These are phyloP conservation scores for Phaseolus lunatus DNA, from an alignment of 306 rosid genomes.

Conservation along the genomic window DNA sequence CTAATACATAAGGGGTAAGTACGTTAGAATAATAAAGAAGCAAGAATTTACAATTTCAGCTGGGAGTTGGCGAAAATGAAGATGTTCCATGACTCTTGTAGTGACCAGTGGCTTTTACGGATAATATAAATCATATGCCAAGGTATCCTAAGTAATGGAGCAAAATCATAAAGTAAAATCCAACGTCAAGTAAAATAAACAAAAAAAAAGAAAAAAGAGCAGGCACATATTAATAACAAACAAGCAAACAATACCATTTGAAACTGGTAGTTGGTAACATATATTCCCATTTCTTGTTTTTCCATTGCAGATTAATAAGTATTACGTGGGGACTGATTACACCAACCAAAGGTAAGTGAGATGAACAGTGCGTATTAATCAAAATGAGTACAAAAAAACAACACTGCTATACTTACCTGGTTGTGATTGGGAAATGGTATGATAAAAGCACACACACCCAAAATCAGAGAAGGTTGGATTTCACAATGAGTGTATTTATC, in stretches of 20 bases:
- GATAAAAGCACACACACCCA: constrained; percentile 98
- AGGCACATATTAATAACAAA: constrained; percentile 11
- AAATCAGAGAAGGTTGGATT: constrained; percentile 92
- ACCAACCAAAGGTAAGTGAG: constrained; percentile 42
- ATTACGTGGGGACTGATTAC: constrained; percentile 90
- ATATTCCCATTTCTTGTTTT: constrained; percentile 98
- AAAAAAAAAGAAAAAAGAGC: neutral
- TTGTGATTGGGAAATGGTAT: constrained; percentile 99
- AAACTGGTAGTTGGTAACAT: constrained; percentile 97
- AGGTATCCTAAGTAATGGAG: constrained; percentile 71
- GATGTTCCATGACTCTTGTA: constrained; percentile 99
- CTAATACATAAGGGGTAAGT: constrained; percentile 48
- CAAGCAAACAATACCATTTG: constrained; percentile 74
- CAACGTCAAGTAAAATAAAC: constrained; percentile 3
- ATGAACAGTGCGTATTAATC: neutral
- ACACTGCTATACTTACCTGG: constrained; percentile 69
- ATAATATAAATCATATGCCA: constrained; percentile 96
- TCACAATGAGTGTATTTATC: constrained; percentile 96
- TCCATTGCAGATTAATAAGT: constrained; percentile 99
- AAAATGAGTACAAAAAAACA: constrained; percentile 18
- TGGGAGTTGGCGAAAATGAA: constrained; percentile 98
- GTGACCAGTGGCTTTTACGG: constrained; percentile 99
- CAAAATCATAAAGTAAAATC: constrained; percentile 32
- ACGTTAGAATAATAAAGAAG: constrained; percentile 17
- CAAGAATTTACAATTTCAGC: constrained; percentile 87